Conservation (phyloP, 306 rosid species). For the Vicia sativa region DNA sequence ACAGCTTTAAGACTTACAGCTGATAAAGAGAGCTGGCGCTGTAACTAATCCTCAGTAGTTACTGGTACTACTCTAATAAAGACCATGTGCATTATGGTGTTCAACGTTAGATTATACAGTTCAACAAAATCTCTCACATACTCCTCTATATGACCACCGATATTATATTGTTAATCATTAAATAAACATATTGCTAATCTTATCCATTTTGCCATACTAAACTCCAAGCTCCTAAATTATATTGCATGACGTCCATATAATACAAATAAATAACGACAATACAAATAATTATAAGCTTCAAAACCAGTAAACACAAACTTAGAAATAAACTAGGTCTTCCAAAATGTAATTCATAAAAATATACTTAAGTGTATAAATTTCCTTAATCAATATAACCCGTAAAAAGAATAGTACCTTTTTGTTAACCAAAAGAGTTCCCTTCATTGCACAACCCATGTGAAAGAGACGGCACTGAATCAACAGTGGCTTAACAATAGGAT, state of each 20-base stretch:
- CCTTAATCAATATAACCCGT: background rate
- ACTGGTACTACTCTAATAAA: too few relatives aligned
- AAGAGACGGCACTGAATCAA: conserved; percentile 78
- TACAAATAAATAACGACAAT: background rate
- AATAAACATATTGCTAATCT: background rate
- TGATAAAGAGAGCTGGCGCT: too few relatives aligned
- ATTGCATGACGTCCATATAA: background rate
- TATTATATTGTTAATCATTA: conserved; percentile 11
- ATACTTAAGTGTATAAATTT: background rate
- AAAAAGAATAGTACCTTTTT: conserved; percentile 56
- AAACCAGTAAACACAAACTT: conserved; percentile 2
- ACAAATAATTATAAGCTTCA: conserved; percentile 9
- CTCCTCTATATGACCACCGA: conserved; percentile 9
- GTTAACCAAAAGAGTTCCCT: conserved; percentile 79
- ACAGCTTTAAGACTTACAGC: background rate
- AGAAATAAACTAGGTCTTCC: conserved; percentile 2
- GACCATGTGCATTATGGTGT: conserved; percentile 8
- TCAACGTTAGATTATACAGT: conserved; percentile 15
- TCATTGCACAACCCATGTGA: conserved; percentile 65
- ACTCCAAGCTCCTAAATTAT: background rate
- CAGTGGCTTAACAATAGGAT: conserved; percentile 57
- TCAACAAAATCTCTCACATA: conserved; percentile 6
- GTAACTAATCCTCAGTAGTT: too few relatives aligned
- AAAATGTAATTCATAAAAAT: background rate
- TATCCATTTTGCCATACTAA: background rate